Conservation (phyloP, 352 stramenopile genomes). For the Phytopythium cucurbitacearum region DNA sequence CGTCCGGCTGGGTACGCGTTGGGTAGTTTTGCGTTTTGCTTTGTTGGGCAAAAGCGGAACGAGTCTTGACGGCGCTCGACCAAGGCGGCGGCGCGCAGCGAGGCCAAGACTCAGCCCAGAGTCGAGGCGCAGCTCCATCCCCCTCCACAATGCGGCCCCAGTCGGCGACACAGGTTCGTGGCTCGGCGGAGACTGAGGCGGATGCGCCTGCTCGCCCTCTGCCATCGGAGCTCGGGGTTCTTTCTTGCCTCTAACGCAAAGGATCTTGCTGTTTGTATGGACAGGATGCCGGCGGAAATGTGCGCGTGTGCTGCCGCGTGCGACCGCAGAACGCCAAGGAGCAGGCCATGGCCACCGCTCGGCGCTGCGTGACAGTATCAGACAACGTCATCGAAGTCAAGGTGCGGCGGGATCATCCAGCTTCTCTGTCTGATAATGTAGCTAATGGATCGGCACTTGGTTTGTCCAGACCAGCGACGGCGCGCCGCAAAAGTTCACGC, state of each 20-base stretch:
- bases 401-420: constrained; percentile 11
- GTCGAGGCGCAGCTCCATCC: no score
- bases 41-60: no score
- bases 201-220: no score
- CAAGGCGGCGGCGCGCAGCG: no score
- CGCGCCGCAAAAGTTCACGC: constrained; percentile 77
- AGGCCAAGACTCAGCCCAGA: no score
- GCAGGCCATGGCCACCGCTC: constrained; percentile 52
- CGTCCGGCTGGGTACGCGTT: no score
- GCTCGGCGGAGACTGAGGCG: no score
- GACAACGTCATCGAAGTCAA: constrained; percentile 66
- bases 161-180: no score
- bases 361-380: constrained; percentile 48
- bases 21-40: no score
- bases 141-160: no score
- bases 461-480: constrained; percentile 39
- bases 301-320: constrained; percentile 81
- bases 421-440: no score
- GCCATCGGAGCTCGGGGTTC: no score
- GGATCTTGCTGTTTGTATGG: not conserved
- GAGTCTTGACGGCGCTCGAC: not conserved
- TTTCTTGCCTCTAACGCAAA: not conserved
- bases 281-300: constrained; percentile 35
- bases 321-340: constrained; percentile 80
- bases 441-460: not conserved